Evolutionary conservation across 768 basidiomycete genomes (phyloP).

Genomic region (Hericium rajendrae): DNA sequence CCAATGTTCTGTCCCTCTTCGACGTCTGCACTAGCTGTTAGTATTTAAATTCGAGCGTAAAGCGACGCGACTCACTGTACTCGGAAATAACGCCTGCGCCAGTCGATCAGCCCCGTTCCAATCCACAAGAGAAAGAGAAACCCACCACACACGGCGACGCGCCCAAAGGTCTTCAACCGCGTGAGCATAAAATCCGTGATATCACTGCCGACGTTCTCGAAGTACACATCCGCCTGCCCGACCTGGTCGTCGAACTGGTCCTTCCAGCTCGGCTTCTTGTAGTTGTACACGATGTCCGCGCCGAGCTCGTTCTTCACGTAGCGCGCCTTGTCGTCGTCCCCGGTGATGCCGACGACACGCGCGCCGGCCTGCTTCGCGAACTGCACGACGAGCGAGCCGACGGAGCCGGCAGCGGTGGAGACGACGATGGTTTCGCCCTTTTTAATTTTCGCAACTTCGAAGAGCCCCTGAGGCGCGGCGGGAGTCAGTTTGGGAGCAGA

Average conservation of each 20-base stretch:
- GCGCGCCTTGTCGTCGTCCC: constrained; percentile 70
- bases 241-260: constrained; percentile 60
- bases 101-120: neutral
- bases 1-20: constrained; percentile 42
- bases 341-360: constrained; percentile 83
- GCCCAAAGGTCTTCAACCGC: constrained; percentile 65
- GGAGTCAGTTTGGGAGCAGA: neutral
- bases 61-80: constrained; percentile 48
- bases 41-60: neutral
- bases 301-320: constrained; percentile 84
- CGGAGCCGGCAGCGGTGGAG: constrained; percentile 87
- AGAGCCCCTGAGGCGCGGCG: constrained; percentile 50
- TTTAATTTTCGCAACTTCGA: constrained; percentile 73
- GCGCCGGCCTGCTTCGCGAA: constrained; percentile 72
- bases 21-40: constrained; percentile 27
- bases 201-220: constrained; percentile 78
- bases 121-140: neutral
- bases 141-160: constrained; percentile 73
- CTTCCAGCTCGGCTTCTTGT: constrained; percentile 68
- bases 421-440: constrained; percentile 78
- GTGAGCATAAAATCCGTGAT: constrained; percentile 73
- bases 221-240: constrained; percentile 76
- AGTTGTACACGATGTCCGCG: constrained; percentile 77
- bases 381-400: constrained; percentile 78
- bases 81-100: constrained; percentile 68